Percentiles rank a stretch among this genome's conserved stretches.
phyloP scores from a whole-genome alignment of 306 rosid species.

The Corylus americana region DNA sequence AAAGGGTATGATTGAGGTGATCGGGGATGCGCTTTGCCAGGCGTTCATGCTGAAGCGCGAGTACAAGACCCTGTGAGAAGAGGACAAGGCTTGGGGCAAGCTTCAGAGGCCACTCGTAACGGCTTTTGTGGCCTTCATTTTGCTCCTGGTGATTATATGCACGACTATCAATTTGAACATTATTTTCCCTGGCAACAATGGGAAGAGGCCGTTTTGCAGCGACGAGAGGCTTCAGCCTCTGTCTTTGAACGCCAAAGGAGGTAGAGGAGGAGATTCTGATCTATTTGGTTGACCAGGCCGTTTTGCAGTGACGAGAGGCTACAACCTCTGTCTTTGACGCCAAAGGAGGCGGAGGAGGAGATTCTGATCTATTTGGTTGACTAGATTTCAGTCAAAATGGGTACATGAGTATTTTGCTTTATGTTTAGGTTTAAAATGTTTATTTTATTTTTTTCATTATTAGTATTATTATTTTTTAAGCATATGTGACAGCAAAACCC shows the following conservation, averaged over 20 bases:
- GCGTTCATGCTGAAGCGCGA: constrained; percentile 94
- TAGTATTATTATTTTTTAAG: too few relatives aligned
- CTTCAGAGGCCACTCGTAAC: constrained; percentile 66
- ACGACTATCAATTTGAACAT: constrained; percentile 63
- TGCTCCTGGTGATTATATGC: constrained; percentile 41
- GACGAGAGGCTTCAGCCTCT: constrained; percentile 64
- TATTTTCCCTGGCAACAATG: constrained; percentile 59
- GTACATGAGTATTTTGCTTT: too few relatives aligned
- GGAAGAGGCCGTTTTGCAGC: constrained; percentile 68
- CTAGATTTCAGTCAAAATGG: too few relatives aligned
- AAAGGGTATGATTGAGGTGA: constrained; percentile 53
- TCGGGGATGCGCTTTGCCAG: constrained; percentile 93
- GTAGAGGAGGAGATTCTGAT: constrained; percentile 62
- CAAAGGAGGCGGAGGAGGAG: too few relatives aligned
- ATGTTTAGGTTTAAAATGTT: too few relatives aligned
- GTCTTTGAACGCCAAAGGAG: constrained; percentile 47
- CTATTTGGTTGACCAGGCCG: constrained; percentile 1
- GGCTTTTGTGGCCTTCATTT: constrained; percentile 32
- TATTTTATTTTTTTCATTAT: too few relatives aligned
- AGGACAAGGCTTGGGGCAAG: constrained; percentile 84
- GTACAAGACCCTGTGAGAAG: constrained; percentile 81
- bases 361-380: too few relatives aligned
- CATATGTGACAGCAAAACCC: too few relatives aligned
- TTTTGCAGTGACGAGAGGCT: too few relatives aligned
- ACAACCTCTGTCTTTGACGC: too few relatives aligned